Conservation (phyloP, 2,329 filamentous ascomycete species). For the Aspergillus ustus region DNA sequence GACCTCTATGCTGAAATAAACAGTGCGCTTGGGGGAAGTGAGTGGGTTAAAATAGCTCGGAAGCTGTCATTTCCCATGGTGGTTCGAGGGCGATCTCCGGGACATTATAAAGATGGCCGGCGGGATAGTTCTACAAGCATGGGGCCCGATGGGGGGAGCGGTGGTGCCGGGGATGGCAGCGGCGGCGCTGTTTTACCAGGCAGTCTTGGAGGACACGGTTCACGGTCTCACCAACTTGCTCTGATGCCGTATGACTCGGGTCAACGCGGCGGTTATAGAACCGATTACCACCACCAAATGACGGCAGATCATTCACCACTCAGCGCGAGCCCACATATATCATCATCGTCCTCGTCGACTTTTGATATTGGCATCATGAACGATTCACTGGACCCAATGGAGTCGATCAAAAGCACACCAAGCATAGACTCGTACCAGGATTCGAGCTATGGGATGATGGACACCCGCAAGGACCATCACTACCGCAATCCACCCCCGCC, state of each 20-base stretch:
- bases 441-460: conserved; percentile 30
- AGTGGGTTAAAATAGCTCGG: conserved; percentile 72
- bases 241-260: conserved; percentile 42
- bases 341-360: conserved; percentile 45
- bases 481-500: conserved; percentile 32
- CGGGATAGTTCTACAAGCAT: conserved; percentile 72
- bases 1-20: conserved; percentile 77
- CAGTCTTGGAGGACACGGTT: conserved; percentile 32
- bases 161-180: conserved; percentile 43
- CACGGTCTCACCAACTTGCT: conserved; percentile 36
- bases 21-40: conserved; percentile 37
- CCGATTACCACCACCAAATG: conserved; percentile 43
- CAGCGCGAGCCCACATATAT: conserved; percentile 45
- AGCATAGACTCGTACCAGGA: conserved; percentile 42
- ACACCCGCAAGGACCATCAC: conserved; percentile 30
- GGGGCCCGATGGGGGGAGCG: conserved; percentile 67
- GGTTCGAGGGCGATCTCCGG: conserved; percentile 81
- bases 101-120: conserved; percentile 75
- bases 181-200: conserved; percentile 34
- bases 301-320: conserved; percentile 42
- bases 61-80: conserved; percentile 80
- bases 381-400: conserved; percentile 46
- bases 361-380: conserved; percentile 44
- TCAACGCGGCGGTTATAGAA: conserved; percentile 38
- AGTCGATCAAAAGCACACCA: conserved; percentile 40